A percentile compares a stretch with the other conserved stretches of the same genome.
Conservation (phyloP, 345 rosid species). For the Stellera chamaejasme region DNA sequence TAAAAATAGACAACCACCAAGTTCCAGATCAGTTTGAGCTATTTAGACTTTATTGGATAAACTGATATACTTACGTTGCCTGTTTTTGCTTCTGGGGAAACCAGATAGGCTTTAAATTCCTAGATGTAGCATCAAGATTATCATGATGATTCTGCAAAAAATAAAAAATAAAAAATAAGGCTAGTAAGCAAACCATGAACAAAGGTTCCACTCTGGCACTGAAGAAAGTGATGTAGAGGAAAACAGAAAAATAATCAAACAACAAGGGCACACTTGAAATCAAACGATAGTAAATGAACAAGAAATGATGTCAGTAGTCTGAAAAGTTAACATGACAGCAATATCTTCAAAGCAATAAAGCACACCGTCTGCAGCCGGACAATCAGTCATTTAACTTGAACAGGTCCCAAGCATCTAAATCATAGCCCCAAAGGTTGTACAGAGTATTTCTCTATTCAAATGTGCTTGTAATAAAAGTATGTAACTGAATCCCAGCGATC, state of each 20-base stretch:
- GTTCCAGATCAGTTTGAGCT: neutral
- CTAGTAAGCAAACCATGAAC: neutral
- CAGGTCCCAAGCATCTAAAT: too few relatives aligned
- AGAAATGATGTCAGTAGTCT: neutral
- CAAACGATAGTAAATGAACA: neutral
- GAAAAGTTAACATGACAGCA: neutral
- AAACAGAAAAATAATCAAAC: neutral
- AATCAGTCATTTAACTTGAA: too few relatives aligned
- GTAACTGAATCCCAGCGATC: too few relatives aligned
- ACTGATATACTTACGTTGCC: conserved; percentile 12
- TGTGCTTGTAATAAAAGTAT: too few relatives aligned
- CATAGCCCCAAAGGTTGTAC: too few relatives aligned
- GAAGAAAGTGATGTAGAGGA: neutral
- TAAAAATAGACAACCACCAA: neutral
- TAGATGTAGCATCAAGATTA: conserved; percentile 1
- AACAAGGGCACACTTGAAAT: neutral
- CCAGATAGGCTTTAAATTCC: conserved; percentile 1
- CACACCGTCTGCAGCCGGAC: too few relatives aligned
- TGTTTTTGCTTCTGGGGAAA: conserved; percentile 7
- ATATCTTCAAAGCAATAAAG: neutral
- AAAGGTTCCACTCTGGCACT: conserved; percentile 7
- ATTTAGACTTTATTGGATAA: neutral
- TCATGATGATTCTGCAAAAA: conserved; percentile 13
- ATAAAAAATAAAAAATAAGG: neutral
- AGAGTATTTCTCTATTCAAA: too few relatives aligned